phyloP scores from a whole-genome alignment of 352 stramenopile genomes.

The Globisporangium heterothallicum region DNA sequence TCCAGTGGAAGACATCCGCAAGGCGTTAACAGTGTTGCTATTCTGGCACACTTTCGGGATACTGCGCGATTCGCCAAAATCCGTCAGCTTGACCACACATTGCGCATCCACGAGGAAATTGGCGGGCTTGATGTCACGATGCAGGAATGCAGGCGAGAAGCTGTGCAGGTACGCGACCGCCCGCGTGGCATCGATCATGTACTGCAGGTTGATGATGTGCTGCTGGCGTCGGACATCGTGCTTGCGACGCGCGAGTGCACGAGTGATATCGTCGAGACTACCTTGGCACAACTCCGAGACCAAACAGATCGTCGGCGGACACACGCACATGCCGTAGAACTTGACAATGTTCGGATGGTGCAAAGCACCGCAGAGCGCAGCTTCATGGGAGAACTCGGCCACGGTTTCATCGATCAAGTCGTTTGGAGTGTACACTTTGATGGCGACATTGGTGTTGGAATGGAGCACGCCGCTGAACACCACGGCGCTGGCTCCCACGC shows the following conservation, averaged over 20 bases:
- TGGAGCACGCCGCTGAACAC: constrained; percentile 64
- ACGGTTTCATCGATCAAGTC: constrained; percentile 56
- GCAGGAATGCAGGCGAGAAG: constrained; percentile 63
- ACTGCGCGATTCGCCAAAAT: constrained; percentile 55
- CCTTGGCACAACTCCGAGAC: constrained; percentile 54
- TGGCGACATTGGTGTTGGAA: constrained; percentile 45
- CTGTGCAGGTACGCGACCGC: constrained; percentile 69
- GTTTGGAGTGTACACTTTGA: constrained; percentile 74
- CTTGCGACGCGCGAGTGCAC: constrained; percentile 22
- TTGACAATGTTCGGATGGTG: constrained; percentile 77
- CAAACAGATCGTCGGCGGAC: constrained; percentile 63
- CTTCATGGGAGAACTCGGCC: constrained; percentile 79
- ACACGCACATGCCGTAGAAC: constrained; percentile 84
- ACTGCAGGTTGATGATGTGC: constrained; percentile 43
- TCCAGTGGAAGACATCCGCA: neutral
- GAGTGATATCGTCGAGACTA: constrained; percentile 36
- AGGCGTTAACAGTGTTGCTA: constrained; percentile 9
- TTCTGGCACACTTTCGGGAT: constrained; percentile 11
- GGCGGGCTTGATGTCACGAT: constrained; percentile 63
- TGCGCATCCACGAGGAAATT: constrained; percentile 60
- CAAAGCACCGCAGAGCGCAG: constrained; percentile 60
- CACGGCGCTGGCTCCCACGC: constrained; percentile 42
- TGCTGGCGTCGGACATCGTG: constrained; percentile 21
- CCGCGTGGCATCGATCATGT: constrained; percentile 61
- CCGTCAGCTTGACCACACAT: constrained; percentile 41